Conservation (phyloP, 2,329 filamentous ascomycete genomes). For the Talaromyces atroroseus region DNA sequence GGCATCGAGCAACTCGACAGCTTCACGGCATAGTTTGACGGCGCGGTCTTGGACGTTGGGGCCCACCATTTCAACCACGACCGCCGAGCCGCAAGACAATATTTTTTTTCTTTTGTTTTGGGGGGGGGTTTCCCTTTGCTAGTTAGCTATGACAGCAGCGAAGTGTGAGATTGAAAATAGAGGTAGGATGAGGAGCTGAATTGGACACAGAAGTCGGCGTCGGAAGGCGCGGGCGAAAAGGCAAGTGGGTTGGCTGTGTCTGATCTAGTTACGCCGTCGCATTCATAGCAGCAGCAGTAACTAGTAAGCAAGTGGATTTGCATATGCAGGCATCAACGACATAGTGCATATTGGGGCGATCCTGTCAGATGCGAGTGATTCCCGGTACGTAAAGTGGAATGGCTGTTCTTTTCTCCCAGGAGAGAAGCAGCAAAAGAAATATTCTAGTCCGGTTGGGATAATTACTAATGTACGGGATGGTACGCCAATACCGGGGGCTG, state of each 20-base stretch:
- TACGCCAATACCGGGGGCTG: neutral
- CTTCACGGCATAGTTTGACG: constrained; percentile 41
- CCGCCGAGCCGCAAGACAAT: neutral
- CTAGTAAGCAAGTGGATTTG: neutral
- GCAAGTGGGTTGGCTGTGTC: constrained; percentile 2
- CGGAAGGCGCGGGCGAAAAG: constrained; percentile 9
- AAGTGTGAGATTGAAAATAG: neutral
- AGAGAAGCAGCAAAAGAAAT: constrained; percentile 1
- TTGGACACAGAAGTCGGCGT: neutral
- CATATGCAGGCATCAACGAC: neutral
- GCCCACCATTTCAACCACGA: constrained; percentile 34
- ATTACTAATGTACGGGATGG: neutral
- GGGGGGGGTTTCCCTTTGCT: neutral
- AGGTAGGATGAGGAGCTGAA: neutral
- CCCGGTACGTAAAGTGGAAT: neutral
- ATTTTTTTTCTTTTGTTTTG: neutral
- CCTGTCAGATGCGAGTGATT: neutral
- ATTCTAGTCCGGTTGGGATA: no score
- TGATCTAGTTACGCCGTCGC: neutral
- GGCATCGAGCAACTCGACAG: constrained; percentile 42
- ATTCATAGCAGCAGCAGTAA: neutral
- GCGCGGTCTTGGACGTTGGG: constrained; percentile 42
- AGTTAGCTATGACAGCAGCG: neutral
- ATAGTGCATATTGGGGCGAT: constrained; percentile 4
- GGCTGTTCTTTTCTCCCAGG: neutral